Conservation (phyloP, 306 rosid species). For the Morella rubra region DNA sequence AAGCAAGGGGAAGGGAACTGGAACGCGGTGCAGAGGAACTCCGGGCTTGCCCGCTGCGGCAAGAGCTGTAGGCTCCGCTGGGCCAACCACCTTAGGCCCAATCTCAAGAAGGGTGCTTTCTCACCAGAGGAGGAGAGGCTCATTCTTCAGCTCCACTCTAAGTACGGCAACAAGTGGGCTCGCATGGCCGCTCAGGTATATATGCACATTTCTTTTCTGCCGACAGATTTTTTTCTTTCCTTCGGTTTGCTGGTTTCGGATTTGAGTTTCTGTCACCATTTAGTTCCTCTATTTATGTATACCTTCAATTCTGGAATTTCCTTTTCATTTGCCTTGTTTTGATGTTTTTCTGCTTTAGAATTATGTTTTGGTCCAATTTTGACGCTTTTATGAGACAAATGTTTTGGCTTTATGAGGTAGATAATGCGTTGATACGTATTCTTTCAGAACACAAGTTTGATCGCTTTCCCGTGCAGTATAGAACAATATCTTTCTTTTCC, state of each 20-base stretch:
- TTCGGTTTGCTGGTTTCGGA: not conserved
- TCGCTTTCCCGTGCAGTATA: not conserved
- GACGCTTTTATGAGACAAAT: too few species aligned
- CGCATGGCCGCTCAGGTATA: conserved; percentile 85
- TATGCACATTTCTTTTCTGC: too few species aligned
- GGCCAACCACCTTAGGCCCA: conserved; percentile 89
- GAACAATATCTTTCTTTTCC: too few species aligned
- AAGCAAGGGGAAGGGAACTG: conserved; percentile 92
- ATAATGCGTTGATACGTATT: too few species aligned
- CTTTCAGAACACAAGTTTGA: not conserved
- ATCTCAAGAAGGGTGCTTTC: conserved; percentile 78
- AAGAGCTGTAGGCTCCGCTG: conserved; percentile 94
- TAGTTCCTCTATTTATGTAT: too few species aligned
- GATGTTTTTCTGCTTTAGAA: too few species aligned
- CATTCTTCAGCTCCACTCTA: conserved; percentile 75
- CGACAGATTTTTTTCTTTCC: too few species aligned
- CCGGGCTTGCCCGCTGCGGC: conserved; percentile 78
- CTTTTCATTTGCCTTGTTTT: too few species aligned
- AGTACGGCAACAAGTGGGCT: conserved; percentile 96
- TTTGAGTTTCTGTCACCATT: too few species aligned
- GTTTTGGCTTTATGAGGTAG: too few species aligned
- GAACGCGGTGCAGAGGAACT: conserved; percentile 71
- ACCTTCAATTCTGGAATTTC: too few species aligned
- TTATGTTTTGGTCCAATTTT: too few species aligned
- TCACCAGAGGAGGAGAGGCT: conserved; percentile 71